Base-by-base conservation (phyloP, 192 early-diverging fungal genomes). In the Pecoramyces ruminantium region DNA sequence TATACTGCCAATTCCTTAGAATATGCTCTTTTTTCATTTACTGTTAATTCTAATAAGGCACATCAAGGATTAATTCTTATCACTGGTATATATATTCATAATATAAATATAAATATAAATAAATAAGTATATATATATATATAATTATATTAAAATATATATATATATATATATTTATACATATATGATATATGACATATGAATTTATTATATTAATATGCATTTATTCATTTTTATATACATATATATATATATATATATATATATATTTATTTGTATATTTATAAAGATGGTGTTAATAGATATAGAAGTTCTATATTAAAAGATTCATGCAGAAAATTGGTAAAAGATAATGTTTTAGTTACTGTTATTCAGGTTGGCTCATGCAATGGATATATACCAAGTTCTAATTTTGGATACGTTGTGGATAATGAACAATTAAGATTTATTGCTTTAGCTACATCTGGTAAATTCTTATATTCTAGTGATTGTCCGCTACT, bases 371-470 rank as follows among this genome's bases (percentile, higher is more conserved):
- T 95, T 13, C 94, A 94, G 79, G 86, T 95, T n/a, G 94, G 94
- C 0, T 87, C 86, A 8, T 81, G 88, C 38, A 83, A 89, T 30
- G 92, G 88, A 1, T 91, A 89, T 39, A 87, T 87, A 77, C 92
- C 93, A n/a, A 87, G 87, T 51, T 88, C 89, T 29, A 92, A 92
- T 80, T 92, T 94, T 83, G 94, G 94, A 12, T 92, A 90, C 83
- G 88, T 94, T 16, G 88, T 89, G 81, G 94, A 95, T 81, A 94
- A 88, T 78, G 93, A 95, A 84, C 86, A 92, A 40, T 85, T 94
- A 2, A 83, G 90, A 30, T 94, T 92, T 81, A 81, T 94, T 51
- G 89, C 94, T 0, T 87, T 89, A 13, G 89, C 92, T 12, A 89
- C 93, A 11, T 86, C 86, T 29, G 94, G 94, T 4, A 84, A 86